These are phyloP conservation scores for Penicillium sp. DNA, from an alignment of 2,329 filamentous ascomycete species.

Conservation along the genomic window DNA sequence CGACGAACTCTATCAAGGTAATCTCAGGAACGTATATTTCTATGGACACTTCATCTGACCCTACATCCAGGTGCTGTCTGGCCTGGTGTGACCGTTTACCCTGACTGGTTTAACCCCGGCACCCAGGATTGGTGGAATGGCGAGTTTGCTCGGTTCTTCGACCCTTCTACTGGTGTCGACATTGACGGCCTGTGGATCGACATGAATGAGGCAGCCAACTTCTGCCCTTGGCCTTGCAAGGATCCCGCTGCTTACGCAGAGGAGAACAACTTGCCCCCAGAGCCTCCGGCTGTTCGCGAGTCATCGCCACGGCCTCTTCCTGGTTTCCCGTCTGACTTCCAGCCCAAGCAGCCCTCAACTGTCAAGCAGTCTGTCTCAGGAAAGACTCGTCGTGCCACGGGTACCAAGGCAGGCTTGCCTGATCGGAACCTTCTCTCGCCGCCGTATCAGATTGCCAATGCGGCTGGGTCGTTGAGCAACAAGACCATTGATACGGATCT, in stretches of 20 bases:
- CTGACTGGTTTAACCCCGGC: constrained; percentile 73
- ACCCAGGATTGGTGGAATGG: constrained; percentile 69
- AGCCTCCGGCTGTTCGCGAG: constrained; percentile 60
- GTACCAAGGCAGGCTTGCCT: constrained; percentile 59
- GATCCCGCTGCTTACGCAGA: constrained; percentile 54
- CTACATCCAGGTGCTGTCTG: constrained; percentile 66
- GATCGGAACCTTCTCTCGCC: constrained; percentile 65
- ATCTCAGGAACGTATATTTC: not conserved
- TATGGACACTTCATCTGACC: constrained; percentile 4
- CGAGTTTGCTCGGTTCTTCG: constrained; percentile 68
- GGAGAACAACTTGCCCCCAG: constrained; percentile 54
- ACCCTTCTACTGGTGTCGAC: constrained; percentile 64
- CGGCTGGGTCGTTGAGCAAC: constrained; percentile 54
- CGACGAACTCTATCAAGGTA: constrained; percentile 59
- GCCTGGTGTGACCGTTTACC: constrained; percentile 72
- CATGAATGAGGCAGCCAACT: constrained; percentile 61
- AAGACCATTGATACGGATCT: constrained; percentile 68
- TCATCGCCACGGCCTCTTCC: constrained; percentile 65
- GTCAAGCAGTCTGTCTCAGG: constrained; percentile 11
- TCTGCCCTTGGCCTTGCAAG: constrained; percentile 59
- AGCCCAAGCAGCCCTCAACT: constrained; percentile 49
- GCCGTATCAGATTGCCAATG: constrained; percentile 66
- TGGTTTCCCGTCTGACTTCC: constrained; percentile 69
- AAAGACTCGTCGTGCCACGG: constrained; percentile 10
- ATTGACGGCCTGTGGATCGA: constrained; percentile 81